Evolutionary conservation across 2,329 filamentous ascomycete species (phyloP).

Genomic region (Acrocalymma vagum): DNA sequence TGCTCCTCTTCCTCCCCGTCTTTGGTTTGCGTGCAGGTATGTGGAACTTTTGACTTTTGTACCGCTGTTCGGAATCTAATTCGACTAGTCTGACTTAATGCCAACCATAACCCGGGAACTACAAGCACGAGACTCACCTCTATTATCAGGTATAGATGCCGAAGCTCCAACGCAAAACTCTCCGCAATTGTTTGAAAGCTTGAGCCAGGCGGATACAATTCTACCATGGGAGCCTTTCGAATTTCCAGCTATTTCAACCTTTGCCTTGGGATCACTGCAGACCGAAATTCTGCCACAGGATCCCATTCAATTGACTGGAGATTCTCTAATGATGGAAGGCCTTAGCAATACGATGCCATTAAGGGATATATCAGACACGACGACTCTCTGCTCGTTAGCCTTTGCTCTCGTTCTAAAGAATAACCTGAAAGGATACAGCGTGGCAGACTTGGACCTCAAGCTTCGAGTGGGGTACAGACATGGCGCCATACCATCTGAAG

Average conservation of each 20-base stretch:
- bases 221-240: not conserved
- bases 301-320: not conserved
- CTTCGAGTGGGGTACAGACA: slow-evolving; percentile 18
- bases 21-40: too few species aligned
- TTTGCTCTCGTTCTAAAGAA: slow-evolving; percentile 20
- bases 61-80: slow-evolving; percentile 1
- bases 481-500: slow-evolving; percentile 7
- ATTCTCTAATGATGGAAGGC: slow-evolving; percentile 3
- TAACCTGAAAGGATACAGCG: slow-evolving; percentile 15
- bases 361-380: slow-evolving; percentile 13
- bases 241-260: not conserved
- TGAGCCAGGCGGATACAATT: slow-evolving; percentile 1
- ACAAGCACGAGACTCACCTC: too few species aligned
- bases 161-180: too few species aligned
- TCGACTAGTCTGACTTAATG: not conserved
- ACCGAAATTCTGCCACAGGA: too few species aligned
- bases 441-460: slow-evolving; percentile 16
- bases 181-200: slow-evolving; percentile 2
- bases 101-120: not conserved
- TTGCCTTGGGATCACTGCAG: too few species aligned
- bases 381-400: slow-evolving; percentile 21
- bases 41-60: not conserved
- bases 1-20: too few species aligned
- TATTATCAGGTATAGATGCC: too few species aligned
- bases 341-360: slow-evolving; percentile 2